phyloP scores from a whole-genome alignment of 2,329 filamentous ascomycete genomes.

The Colletotrichum tofieldiae region DNA sequence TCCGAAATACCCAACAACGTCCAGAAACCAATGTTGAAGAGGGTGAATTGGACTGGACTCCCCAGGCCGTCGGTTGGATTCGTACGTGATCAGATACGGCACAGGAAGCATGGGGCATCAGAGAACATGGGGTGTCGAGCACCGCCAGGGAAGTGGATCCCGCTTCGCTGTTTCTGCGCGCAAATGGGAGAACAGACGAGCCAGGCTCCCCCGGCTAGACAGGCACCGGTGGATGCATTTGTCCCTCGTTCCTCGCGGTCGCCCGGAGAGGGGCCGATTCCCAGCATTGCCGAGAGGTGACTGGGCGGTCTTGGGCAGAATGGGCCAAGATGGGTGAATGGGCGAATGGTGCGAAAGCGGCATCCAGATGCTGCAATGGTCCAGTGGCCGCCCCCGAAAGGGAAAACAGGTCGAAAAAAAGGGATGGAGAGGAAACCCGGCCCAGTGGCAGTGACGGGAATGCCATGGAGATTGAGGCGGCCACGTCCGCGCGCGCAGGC shows the following conservation, averaged over 20 bases:
- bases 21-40: background rate
- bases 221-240: conserved; percentile 28
- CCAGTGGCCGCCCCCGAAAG: background rate
- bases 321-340: background rate
- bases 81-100: conserved; percentile 1
- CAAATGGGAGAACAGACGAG: conserved; percentile 5
- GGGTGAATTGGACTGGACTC: background rate
- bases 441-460: background rate
- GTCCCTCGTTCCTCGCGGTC: conserved; percentile 5
- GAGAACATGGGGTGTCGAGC: background rate
- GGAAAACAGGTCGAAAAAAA: background rate
- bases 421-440: too few species aligned
- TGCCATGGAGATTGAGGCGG: background rate
- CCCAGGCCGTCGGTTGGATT: conserved; percentile 5
- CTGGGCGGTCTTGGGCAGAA: conserved; percentile 3
- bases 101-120: background rate
- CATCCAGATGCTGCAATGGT: conserved; percentile 29
- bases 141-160: conserved; percentile 29
- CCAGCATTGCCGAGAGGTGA: background rate
- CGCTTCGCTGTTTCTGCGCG: background rate
- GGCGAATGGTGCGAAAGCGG: conserved; percentile 27
- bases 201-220: conserved; percentile 12
- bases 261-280: conserved; percentile 30
- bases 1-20: background rate
- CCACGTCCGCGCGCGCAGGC: conserved; percentile 14